Percentiles rank a stretch among this genome's conserved stretches.
These are phyloP conservation scores for Calonectria crousiana DNA, from an alignment of 2,329 filamentous ascomycete species.

Conservation along the genomic window DNA sequence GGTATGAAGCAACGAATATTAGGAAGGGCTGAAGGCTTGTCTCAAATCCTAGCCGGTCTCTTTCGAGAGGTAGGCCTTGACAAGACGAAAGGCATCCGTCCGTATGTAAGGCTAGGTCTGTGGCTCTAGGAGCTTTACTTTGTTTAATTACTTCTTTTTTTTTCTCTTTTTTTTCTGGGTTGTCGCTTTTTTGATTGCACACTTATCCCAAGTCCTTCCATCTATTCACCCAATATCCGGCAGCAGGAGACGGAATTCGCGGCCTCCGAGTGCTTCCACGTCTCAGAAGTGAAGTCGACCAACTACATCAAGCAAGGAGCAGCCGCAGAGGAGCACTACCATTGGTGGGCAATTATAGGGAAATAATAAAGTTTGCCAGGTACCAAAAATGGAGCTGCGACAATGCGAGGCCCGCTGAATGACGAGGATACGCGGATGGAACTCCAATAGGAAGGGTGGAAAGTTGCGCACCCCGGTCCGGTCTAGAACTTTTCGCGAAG, in stretches of 20 bases:
- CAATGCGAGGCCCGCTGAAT: neutral
- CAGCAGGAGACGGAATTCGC: neutral
- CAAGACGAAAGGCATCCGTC: neutral
- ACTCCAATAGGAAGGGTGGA: neutral
- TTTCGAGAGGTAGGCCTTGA: neutral
- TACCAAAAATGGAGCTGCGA: neutral
- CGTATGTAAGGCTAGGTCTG: no score
- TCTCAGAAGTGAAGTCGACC: neutral
- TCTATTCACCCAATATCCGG: no score
- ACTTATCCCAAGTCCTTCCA: neutral
- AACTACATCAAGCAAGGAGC: neutral
- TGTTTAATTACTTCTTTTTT: neutral
- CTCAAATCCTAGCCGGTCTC: neutral
- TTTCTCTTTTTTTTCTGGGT: neutral
- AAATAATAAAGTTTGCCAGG: neutral
- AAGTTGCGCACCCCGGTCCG: neutral
- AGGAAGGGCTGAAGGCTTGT: neutral
- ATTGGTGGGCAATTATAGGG: constrained; percentile 7
- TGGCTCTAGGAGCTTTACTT: neutral
- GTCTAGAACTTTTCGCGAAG: neutral
- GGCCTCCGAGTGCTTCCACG: neutral
- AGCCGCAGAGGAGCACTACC: neutral
- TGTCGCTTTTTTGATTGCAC: no score
- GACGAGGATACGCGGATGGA: neutral
- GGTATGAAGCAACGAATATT: constrained; percentile 9